Conservation (phyloP, 2,329 filamentous ascomycete genomes). For the Fusarium sacchari region DNA sequence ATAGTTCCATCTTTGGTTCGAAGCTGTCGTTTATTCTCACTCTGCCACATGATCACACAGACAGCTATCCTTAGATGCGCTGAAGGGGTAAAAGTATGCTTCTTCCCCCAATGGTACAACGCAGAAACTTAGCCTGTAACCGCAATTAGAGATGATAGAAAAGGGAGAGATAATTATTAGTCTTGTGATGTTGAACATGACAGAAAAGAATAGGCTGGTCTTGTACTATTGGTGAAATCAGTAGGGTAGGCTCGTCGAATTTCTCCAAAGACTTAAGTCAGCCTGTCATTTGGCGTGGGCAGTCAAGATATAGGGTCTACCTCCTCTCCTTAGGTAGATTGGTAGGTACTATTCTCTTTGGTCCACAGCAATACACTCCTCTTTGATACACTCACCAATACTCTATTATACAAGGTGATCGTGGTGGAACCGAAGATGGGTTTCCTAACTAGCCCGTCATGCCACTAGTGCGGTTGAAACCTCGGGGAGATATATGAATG, state of each 20-base stretch:
- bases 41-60: not conserved
- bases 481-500: constrained; percentile 25
- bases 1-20: constrained; percentile 13
- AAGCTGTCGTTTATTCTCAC: not conserved
- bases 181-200: no score
- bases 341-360: constrained; percentile 5
- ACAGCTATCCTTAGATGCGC: not conserved
- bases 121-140: not conserved
- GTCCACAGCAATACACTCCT: not conserved
- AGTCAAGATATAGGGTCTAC: not conserved
- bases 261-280: not conserved
- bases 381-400: constrained; percentile 27
- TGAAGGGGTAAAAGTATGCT: not conserved
- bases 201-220: not conserved
- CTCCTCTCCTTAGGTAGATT: constrained; percentile 13
- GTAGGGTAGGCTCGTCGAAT: not conserved
- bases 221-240: not conserved
- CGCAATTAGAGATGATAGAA: not conserved
- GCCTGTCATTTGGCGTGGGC: not conserved
- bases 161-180: not conserved
- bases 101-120: not conserved
- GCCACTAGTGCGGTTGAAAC: constrained; percentile 14
- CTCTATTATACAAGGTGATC: constrained; percentile 22
- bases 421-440: constrained; percentile 22
- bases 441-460: not conserved